Evolutionary conservation across 2,329 filamentous ascomycete genomes (phyloP), one percentile per base, ranked within the genome.

Genomic region (Plenodomus tracheiphilus): DNA sequence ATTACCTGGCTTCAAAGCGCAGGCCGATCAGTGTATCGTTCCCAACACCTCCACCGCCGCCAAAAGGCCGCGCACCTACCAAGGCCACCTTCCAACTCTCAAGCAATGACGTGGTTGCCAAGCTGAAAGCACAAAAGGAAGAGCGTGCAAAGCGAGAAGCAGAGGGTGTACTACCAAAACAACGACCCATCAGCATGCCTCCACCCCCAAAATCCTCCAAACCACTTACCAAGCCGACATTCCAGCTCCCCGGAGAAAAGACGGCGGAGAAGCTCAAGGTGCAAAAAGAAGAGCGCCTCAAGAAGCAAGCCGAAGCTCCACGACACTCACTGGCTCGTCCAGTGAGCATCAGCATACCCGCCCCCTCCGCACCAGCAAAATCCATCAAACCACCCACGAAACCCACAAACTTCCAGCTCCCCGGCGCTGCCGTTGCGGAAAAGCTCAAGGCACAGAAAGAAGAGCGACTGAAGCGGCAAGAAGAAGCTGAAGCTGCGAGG

Each of bases 221-320:
- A 54, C 69, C 79, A 3, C 74, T 76, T 0, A 83, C 81, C 0
- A 74, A 70, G 37, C 69, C 79, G 9, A 78, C 69, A 16, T 83
- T 83, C 58, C 70, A 77, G 42, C 71, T 83, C 0, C 79, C 81
- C 1, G 79, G 81, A 13, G 81, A 83, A 54, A 79, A 74, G 13
- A 69, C 81, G 9, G 78, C 68, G 2, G 67, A 66, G 32, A 66
- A 62, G 41, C 52, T 71, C 9, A 70, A 64, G 46, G 66, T 61
- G 32, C 61, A 65, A 22, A 68, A 62, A 19, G 68, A 71, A 37
- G 68, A 69, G 36, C 64, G 68, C 2, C 49, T 64, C 11, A 64
- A 62, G 51, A 73, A 72, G 44, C 63, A 65, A 43, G 47, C 52
- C 18, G 47, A 56, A 39, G 57, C 48, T 37, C 46, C 47, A n/a